phyloP scores from a whole-genome alignment of 1,284 basidiomycete genomes.

The Cystobasidiaceae sp. region DNA sequence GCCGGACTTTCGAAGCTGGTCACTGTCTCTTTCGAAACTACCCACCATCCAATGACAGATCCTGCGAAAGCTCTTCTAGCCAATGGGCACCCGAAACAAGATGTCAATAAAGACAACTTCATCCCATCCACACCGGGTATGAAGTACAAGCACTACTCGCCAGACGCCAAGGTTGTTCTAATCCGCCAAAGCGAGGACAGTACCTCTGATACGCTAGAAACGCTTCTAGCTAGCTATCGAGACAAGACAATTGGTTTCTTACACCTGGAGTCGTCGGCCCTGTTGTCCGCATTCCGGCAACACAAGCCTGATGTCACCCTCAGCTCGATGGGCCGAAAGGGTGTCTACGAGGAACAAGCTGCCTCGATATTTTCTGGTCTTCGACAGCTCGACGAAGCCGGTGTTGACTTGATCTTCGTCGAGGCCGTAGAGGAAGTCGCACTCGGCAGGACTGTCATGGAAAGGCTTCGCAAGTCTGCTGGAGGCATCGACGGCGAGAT shows the following conservation, averaged over 20 bases:
- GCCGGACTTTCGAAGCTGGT: conserved; percentile 37
- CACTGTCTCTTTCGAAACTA: neutral
- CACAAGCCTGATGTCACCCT: conserved; percentile 43
- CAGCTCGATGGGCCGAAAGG: conserved; percentile 57
- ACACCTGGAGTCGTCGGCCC: conserved; percentile 32
- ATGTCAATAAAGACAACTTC: conserved; percentile 50
- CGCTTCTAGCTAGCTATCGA: neutral
- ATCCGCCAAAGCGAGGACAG: conserved; percentile 45
- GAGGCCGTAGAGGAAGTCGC: conserved; percentile 79
- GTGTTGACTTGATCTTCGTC: conserved; percentile 78
- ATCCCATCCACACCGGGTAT: conserved; percentile 93
- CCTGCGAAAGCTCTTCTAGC: conserved; percentile 55
- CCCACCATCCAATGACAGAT: neutral
- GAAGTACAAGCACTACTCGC: conserved; percentile 98
- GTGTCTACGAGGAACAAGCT: conserved; percentile 65
- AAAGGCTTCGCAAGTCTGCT: conserved; percentile 91
- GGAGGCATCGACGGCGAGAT: conserved; percentile 49
- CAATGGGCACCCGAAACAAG: conserved; percentile 58
- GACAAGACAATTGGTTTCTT: conserved; percentile 14
- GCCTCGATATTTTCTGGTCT: conserved; percentile 82
- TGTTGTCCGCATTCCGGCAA: neutral
- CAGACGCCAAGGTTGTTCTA: conserved; percentile 75
- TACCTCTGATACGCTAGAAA: neutral
- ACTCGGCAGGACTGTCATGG: conserved; percentile 94
- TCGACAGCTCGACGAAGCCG: conserved; percentile 58